Percentiles rank a stretch among this genome's conserved stretches.
Conservation (phyloP, 1,139 yeast genomes). For the Hyphopichia wangnamkhiaoensis region DNA sequence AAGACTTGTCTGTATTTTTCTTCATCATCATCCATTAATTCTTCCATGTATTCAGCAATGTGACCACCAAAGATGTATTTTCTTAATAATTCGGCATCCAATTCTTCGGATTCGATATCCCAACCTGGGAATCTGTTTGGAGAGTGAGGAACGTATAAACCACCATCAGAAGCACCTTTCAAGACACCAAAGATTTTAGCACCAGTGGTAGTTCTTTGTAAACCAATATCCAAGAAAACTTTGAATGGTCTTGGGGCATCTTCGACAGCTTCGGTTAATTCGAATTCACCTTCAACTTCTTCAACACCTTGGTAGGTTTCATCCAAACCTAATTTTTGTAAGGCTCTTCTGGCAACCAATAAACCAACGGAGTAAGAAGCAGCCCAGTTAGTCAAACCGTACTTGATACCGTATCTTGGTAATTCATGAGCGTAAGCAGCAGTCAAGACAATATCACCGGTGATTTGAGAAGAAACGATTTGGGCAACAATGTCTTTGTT, state of each 20-base stretch:
- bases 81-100: conserved; percentile 97
- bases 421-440: conserved; percentile 99
- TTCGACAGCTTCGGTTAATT: conserved; percentile 98
- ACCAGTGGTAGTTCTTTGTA: conserved; percentile 99
- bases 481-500: conserved; percentile 99
- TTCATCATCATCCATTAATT: conserved; percentile 99
- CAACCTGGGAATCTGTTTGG: conserved; percentile 99
- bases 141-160: conserved; percentile 98
- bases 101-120: conserved; percentile 98
- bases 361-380: conserved; percentile 99
- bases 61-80: conserved; percentile 99
- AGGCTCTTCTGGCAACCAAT: conserved; percentile 98
- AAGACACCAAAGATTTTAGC: conserved; percentile 99
- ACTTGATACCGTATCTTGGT: conserved; percentile 96
- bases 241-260: conserved; percentile 99
- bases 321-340: conserved; percentile 96
- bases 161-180: conserved; percentile 99
- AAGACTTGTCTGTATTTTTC: conserved; percentile 97
- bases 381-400: conserved; percentile 99
- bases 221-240: conserved; percentile 99
- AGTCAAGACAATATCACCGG: conserved; percentile 94
- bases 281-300: conserved; percentile 99
- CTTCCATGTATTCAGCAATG: conserved; percentile 99
- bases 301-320: conserved; percentile 98
- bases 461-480: conserved; percentile 92